Conservation (phyloP, 768 basidiomycete species). For the Russula sp. region DNA sequence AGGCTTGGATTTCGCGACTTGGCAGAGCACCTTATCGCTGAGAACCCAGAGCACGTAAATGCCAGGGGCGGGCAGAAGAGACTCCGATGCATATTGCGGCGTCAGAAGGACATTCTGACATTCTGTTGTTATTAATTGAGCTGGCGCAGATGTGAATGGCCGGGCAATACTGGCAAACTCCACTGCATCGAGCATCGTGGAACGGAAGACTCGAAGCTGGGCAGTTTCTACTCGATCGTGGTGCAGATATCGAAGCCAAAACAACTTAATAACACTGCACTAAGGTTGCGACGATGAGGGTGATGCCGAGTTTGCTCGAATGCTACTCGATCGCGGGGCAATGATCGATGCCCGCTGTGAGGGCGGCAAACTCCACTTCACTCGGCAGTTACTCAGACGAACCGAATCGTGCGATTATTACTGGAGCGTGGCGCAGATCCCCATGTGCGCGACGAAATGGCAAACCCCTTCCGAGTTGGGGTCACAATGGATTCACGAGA, state of each 20-base stretch:
- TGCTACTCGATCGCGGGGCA: neutral
- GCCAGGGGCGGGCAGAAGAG: neutral
- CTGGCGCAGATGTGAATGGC: neutral
- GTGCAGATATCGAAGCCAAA: neutral
- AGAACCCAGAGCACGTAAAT: neutral
- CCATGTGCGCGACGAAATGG: no score
- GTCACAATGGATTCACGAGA: no score
- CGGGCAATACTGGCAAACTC: neutral
- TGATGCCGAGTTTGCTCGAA: neutral
- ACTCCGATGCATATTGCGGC: neutral
- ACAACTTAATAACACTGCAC: neutral
- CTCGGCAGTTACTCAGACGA: neutral
- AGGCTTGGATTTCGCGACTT: neutral
- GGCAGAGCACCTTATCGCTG: neutral
- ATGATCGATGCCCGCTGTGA: fast-evolving
- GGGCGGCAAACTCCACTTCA: neutral
- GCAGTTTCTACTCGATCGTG: neutral
- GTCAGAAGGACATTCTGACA: neutral
- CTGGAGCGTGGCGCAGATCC: no score
- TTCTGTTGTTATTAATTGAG: neutral
- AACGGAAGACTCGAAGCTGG: neutral
- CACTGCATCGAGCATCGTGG: neutral
- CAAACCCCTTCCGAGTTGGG: no score
- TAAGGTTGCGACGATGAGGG: fast-evolving
- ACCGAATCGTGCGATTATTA: no score